Percentiles rank a stretch among this genome's conserved stretches.
Conservation (phyloP, 306 rosid species). For the Quillaja saponaria region DNA sequence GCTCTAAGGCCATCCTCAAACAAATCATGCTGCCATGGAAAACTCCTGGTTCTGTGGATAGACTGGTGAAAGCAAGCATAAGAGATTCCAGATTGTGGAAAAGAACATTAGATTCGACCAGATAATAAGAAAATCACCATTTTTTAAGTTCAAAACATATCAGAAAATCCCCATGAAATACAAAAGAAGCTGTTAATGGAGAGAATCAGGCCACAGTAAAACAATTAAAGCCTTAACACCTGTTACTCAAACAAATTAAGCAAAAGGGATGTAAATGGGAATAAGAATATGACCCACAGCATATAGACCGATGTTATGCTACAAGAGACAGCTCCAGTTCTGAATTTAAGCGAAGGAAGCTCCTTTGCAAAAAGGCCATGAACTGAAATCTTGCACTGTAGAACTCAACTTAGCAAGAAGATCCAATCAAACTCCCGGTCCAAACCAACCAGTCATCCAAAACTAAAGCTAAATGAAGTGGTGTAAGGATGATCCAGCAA, state of each 20-base stretch:
- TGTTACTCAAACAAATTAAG: constrained; percentile 41
- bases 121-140: constrained; percentile 68
- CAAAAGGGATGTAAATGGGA: constrained; percentile 37
- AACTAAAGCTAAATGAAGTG: constrained; percentile 44
- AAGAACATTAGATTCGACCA: constrained; percentile 82
- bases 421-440: constrained; percentile 42
- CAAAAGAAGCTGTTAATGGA: constrained; percentile 38
- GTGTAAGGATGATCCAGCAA: constrained; percentile 33
- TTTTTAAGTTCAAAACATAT: constrained; percentile 55
- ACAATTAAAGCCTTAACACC: constrained; percentile 39
- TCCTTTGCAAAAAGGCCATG: constrained; percentile 47
- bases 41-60: constrained; percentile 72
- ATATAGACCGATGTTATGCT: constrained; percentile 43
- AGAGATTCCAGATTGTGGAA: constrained; percentile 73
- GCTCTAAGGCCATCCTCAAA: constrained; percentile 97
- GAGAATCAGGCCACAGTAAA: constrained; percentile 38
- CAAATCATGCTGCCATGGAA: constrained; percentile 89
- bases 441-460: constrained; percentile 40
- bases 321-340: constrained; percentile 55
- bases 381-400: constrained; percentile 43
- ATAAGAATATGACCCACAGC: constrained; percentile 61
- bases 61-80: constrained; percentile 91
- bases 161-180: constrained; percentile 39
- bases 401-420: constrained; percentile 49
- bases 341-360: constrained; percentile 36